Conservation (phyloP, 805 yeast genomes). For the Grigorovia yakushimaensis region DNA sequence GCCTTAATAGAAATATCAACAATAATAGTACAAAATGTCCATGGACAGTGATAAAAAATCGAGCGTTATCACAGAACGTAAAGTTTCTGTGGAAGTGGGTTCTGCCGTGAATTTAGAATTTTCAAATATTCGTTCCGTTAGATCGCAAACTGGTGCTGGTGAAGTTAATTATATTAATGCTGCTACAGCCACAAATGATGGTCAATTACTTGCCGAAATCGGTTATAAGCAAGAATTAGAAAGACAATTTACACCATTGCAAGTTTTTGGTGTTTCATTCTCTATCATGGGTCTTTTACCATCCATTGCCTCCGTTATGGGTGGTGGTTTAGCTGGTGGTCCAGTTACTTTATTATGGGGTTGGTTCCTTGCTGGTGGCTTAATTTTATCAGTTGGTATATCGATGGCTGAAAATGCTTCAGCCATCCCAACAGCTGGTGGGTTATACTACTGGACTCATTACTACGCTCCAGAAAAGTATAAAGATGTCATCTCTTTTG, state of each 20-base stretch:
- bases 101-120: background rate
- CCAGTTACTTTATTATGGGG: slow-evolving; percentile 59
- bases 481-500: slow-evolving; percentile 45
- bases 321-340: slow-evolving; percentile 49
- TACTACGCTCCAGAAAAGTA: slow-evolving; percentile 50
- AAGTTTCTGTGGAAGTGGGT: background rate
- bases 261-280: slow-evolving; percentile 63
- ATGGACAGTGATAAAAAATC: background rate
- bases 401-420: slow-evolving; percentile 60
- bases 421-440: slow-evolving; percentile 69
- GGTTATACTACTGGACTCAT: slow-evolving; percentile 60
- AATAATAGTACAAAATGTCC: background rate
- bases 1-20: background rate
- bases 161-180: slow-evolving; percentile 20
- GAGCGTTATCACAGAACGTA: background rate
- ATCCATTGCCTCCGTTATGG: slow-evolving; percentile 47
- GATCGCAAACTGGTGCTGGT: slow-evolving; percentile 18
- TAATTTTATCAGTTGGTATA: slow-evolving; percentile 49
- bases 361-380: slow-evolving; percentile 47
- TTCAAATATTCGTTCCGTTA: slow-evolving; percentile 6
- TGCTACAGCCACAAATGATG: slow-evolving; percentile 13
- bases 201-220: slow-evolving; percentile 29
- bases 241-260: slow-evolving; percentile 50
- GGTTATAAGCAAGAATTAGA: slow-evolving; percentile 64
- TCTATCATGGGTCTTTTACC: slow-evolving; percentile 66